Evolutionary conservation across 1,139 yeast genomes (phyloP).

Genomic region (Kurtzmaniella quercitrusa): DNA sequence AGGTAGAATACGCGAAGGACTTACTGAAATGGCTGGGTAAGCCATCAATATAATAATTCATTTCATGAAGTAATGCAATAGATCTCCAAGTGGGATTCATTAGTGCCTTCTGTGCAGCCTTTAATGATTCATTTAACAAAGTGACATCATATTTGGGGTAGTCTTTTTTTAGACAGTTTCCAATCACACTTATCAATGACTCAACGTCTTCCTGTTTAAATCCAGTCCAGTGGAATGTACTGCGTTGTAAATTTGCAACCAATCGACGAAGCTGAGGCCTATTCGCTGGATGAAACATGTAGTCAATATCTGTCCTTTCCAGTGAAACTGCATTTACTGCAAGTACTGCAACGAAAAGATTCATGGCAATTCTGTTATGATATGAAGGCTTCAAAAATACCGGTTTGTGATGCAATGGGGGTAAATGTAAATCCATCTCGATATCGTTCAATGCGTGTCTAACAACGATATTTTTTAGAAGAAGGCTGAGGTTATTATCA

Average conservation of each 20-base stretch:
- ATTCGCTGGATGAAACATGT: slow-evolving; percentile 64
- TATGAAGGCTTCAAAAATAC: slow-evolving; percentile 56
- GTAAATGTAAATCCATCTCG: slow-evolving; percentile 52
- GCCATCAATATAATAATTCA: slow-evolving; percentile 50
- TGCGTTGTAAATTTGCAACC: slow-evolving; percentile 57
- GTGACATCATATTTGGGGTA: slow-evolving; percentile 35
- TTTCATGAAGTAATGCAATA: slow-evolving; percentile 55
- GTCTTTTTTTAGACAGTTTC: slow-evolving; percentile 37
- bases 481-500: slow-evolving; percentile 30
- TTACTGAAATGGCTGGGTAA: slow-evolving; percentile 38
- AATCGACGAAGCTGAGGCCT: slow-evolving; percentile 51
- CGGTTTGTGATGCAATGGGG: slow-evolving; percentile 55
- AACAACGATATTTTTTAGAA: slow-evolving; percentile 47
- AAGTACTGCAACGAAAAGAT: slow-evolving; percentile 60
- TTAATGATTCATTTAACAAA: slow-evolving; percentile 39
- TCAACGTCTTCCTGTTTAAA: slow-evolving; percentile 55
- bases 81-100: slow-evolving; percentile 53
- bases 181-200: slow-evolving; percentile 46
- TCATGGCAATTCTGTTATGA: slow-evolving; percentile 57
- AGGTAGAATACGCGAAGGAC: slow-evolving; percentile 18
- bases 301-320: slow-evolving; percentile 62
- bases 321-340: slow-evolving; percentile 74
- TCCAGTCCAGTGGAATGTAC: slow-evolving; percentile 75
- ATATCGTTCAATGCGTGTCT: slow-evolving; percentile 54
- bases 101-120: slow-evolving; percentile 46